phyloP scores from a whole-genome alignment of 345 rosid genomes.

The Lepidium sativum region DNA sequence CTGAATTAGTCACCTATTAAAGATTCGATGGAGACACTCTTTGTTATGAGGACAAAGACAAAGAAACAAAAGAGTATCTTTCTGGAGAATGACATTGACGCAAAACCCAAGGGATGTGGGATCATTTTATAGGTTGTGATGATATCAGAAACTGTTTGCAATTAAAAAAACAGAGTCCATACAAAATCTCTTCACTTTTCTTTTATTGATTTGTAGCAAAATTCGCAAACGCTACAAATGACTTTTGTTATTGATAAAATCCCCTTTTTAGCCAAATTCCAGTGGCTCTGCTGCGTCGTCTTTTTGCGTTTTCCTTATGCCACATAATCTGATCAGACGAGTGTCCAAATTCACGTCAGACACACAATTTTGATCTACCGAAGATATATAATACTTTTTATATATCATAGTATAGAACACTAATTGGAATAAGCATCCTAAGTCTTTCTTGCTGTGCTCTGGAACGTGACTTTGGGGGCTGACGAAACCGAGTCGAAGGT shows the following conservation, averaged over 20 bases:
- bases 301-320: not conserved
- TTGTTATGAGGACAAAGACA: not conserved
- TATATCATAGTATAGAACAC: not conserved
- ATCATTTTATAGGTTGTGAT: not conserved
- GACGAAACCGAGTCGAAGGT: constrained; percentile 10
- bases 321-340: constrained; percentile 24
- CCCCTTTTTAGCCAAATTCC: not conserved
- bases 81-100: not conserved
- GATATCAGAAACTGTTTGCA: not conserved
- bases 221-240: constrained; percentile 3
- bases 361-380: constrained; percentile 19
- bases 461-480: not conserved
- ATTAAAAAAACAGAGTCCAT: not conserved
- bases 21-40: constrained; percentile 4
- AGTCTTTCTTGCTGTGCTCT: not conserved
- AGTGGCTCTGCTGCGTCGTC: constrained; percentile 18
- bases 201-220: not conserved
- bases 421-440: not conserved
- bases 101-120: not conserved
- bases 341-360: constrained; percentile 18
- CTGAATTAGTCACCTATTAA: constrained; percentile 1
- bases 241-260: not conserved
- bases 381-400: not conserved
- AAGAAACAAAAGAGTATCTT: not conserved
- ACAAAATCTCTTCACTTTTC: not conserved